A percentile compares a stretch with the other conserved stretches of the same genome.
Evolutionary conservation across 108 stramenopile species (phyloP).

Genomic region (Cylindrotheca closterium): DNA sequence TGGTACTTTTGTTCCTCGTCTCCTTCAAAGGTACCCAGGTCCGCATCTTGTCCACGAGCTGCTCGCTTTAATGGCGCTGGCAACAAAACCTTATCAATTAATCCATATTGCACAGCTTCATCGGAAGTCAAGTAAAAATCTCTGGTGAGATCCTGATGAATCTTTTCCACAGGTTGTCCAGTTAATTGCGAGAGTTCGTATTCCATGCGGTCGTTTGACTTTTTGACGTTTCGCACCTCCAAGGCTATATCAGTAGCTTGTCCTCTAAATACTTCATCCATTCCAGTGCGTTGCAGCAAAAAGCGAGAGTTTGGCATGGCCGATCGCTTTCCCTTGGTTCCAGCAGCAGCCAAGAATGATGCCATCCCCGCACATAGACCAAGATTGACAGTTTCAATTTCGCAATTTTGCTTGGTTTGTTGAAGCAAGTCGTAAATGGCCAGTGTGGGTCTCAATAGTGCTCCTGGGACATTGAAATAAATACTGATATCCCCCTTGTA

Average conservation of each 20-base stretch:
- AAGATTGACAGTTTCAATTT: slow-evolving; percentile 84
- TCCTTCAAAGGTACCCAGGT: slow-evolving; percentile 79
- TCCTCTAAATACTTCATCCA: slow-evolving; percentile 83
- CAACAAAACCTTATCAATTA: slow-evolving; percentile 82
- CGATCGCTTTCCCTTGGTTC: slow-evolving; percentile 76
- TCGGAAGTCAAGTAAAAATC: slow-evolving; percentile 93
- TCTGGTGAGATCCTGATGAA: slow-evolving; percentile 82
- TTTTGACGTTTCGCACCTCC: slow-evolving; percentile 74
- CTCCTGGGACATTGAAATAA: slow-evolving; percentile 92
- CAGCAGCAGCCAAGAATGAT: slow-evolving; percentile 83
- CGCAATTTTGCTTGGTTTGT: slow-evolving; percentile 58
- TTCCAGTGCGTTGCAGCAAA: slow-evolving; percentile 88
- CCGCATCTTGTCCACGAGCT: slow-evolving; percentile 51
- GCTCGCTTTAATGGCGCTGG: slow-evolving; percentile 60
- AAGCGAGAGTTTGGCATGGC: slow-evolving; percentile 92
- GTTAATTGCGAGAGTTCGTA: slow-evolving; percentile 73
- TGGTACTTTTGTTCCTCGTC: slow-evolving; percentile 79
- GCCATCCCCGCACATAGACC: slow-evolving; percentile 93
- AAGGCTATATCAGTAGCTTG: slow-evolving; percentile 89
- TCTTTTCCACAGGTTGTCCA: slow-evolving; percentile 70
- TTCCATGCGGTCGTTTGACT: slow-evolving; percentile 76
- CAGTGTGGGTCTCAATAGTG: slow-evolving; percentile 68
- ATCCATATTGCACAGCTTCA: slow-evolving; percentile 88
- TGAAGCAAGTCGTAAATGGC: slow-evolving; percentile 91
- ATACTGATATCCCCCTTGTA: slow-evolving; percentile 66